Evolutionary conservation across 225 moss, liverwort and hornwort species (phyloP), one percentile per base, ranked within the genome.

Genomic region (Anthoceros angustus): DNA sequence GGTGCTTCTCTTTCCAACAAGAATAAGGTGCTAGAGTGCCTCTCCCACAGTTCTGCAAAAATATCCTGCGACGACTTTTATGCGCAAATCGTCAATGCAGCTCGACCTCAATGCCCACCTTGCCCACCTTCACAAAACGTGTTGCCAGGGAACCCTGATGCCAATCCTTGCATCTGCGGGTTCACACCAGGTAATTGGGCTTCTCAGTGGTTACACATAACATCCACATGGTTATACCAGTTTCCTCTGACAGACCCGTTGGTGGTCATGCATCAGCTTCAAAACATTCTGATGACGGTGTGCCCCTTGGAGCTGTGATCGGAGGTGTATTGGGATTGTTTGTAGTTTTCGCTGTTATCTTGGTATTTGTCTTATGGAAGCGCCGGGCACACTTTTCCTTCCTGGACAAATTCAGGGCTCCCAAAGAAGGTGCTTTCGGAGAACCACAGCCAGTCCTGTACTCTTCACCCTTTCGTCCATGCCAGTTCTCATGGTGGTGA

Each of bases 301-400:
- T 68, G 43, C 7, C 76, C 0, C 24, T 63, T 8, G 70, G 72
- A 16, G 70, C 49, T 8, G 79, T 82, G 8, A 74, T 73, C 20
- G 74, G 74, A 43, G 79, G 81, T 68, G 77, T 68, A 25, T 2
- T 74, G 64, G 79, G 70, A 1, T 68, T 74, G 42, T 63, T 75
- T 49, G 64, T 70, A 10, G 55, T 67, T 12, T 67, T 71, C 62
- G 45, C 49, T 39, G 16, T 64, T 10, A 25, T 63, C 4, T 42
- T 68, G 12, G 41, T 67, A n/a, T 60, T 81, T 12, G 25, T 79
- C 42, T 7, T 76, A 25, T 66, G 66, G 69, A 66, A 76, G n/a
- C 67, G 71, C 62, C 64, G 71, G 20, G 42, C 72, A 16, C 74
- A 70, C 12, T 70, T 74, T 64, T 18, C 65, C 14, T 70, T 70